A percentile compares a stretch with the other conserved stretches of the same genome.
Evolutionary conservation across 2,329 filamentous ascomycete species (phyloP).

Genomic region (Camptophora hylomeconis): DNA sequence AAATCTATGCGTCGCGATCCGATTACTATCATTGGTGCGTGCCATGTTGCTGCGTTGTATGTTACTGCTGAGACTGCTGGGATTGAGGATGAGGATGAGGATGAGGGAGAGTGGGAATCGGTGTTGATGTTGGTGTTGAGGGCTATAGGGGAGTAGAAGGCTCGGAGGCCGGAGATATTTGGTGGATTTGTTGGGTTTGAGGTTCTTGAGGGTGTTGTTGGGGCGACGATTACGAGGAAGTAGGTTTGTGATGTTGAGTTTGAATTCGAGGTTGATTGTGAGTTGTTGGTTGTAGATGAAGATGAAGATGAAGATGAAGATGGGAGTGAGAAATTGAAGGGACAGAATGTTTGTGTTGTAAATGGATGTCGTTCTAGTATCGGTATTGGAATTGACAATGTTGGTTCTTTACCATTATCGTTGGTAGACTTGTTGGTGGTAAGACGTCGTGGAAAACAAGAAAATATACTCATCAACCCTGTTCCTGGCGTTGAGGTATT

Average conservation of each 20-base stretch:
- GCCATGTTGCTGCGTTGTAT: conserved; percentile 85
- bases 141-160: conserved; percentile 69
- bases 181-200: conserved; percentile 43
- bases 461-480: conserved; percentile 70
- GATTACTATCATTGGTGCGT: conserved; percentile 88
- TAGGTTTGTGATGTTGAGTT: conserved; percentile 16
- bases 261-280: conserved; percentile 8
- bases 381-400: no score
- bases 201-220: conserved; percentile 39
- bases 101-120: neutral
- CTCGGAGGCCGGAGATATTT: conserved; percentile 55
- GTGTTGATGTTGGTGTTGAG: no score
- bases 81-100: no score
- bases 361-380: conserved; percentile 86
- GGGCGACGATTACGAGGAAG: conserved; percentile 83
- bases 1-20: conserved; percentile 64
- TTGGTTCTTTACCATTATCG: conserved; percentile 4
- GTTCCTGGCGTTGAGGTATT: conserved; percentile 30
- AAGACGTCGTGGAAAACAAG: conserved; percentile 57
- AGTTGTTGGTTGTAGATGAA: neutral
- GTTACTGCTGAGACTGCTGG: conserved; percentile 77
- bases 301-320: conserved; percentile 17
- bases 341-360: conserved; percentile 87
- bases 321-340: conserved; percentile 46
- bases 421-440: conserved; percentile 17